These are phyloP conservation scores for Leccinum subgranulosum DNA, from an alignment of 768 basidiomycete genomes.

Conservation along the genomic window DNA sequence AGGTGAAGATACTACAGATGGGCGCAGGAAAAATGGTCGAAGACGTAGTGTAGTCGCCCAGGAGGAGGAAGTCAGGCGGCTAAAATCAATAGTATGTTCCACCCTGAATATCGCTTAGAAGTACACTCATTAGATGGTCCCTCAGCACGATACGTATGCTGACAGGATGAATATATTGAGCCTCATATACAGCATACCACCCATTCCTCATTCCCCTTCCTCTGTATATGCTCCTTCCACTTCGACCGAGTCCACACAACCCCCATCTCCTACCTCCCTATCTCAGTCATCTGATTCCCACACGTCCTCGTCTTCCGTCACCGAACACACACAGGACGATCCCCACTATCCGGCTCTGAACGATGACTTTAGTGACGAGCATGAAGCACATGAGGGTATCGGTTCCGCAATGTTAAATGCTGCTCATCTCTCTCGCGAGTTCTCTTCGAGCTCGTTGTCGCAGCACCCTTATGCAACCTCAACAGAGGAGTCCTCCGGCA, in stretches of 20 bases:
- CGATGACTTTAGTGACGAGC: conserved; percentile 29
- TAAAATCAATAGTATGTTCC: conserved; percentile 83
- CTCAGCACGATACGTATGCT: conserved; percentile 90
- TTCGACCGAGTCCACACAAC: conserved; percentile 36
- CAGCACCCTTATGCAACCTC: conserved; percentile 53
- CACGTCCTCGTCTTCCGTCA: conserved; percentile 44
- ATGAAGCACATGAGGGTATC: conserved; percentile 40
- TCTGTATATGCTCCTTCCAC: conserved; percentile 45
- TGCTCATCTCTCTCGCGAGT: conserved; percentile 29
- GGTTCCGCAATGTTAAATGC: conserved; percentile 44
- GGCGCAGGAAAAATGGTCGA: conserved; percentile 55
- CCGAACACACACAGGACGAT: conserved; percentile 39
- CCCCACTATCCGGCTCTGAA: conserved; percentile 18
- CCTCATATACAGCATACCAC: conserved; percentile 83
- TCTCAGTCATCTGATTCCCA: conserved; percentile 48
- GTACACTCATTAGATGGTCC: conserved; percentile 13
- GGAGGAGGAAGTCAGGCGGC: conserved; percentile 82
- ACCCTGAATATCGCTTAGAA: conserved; percentile 10
- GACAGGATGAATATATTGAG: conserved; percentile 93
- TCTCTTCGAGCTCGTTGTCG: conserved; percentile 20
- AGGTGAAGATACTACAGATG: conserved; percentile 77
- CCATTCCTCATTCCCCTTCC: conserved; percentile 63
- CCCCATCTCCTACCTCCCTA: conserved; percentile 34
- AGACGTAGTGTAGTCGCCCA: conserved; percentile 84
- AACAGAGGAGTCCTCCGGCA: conserved; percentile 36